phyloP scores from a whole-genome alignment of 192 early-diverging fungal species.

The Coemansia sp. region DNA sequence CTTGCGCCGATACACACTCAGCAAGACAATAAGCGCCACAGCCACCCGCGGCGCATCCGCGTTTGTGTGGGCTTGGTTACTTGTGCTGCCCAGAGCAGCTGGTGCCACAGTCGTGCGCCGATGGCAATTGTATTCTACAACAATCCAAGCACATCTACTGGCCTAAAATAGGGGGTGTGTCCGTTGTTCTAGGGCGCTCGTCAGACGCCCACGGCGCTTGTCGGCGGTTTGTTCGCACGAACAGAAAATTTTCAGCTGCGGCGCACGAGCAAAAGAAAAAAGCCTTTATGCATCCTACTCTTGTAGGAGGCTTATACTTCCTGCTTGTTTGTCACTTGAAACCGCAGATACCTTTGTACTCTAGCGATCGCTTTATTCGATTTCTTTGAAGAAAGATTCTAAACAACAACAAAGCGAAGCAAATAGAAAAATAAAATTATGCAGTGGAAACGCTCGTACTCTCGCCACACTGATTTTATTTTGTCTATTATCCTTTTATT shows the following conservation, averaged over 20 bases:
- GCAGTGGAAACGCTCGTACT: neutral
- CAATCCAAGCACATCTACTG: neutral
- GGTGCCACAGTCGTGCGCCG: neutral
- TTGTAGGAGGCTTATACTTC: neutral
- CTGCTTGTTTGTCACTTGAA: constrained; percentile 4
- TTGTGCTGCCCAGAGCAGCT: neutral
- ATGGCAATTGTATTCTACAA: neutral
- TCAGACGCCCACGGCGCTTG: neutral
- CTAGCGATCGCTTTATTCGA: neutral
- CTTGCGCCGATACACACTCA: neutral
- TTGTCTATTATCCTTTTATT: neutral
- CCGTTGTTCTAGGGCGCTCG: neutral
- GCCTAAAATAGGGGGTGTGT: neutral
- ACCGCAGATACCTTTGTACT: neutral
- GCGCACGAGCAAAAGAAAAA: neutral
- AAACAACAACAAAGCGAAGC: neutral
- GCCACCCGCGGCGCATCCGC: constrained; percentile 8
- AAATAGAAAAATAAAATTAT: neutral
- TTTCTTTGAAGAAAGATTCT: neutral
- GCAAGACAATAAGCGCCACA: constrained; percentile 11
- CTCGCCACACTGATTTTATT: neutral
- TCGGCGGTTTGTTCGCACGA: constrained; percentile 3
- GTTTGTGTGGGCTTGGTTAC: constrained; percentile 1
- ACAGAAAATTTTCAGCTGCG: neutral
- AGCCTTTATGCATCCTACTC: neutral